Conservation (phyloP, 2,329 filamentous ascomycete genomes). For the Paracoccidioides brasiliensis region DNA sequence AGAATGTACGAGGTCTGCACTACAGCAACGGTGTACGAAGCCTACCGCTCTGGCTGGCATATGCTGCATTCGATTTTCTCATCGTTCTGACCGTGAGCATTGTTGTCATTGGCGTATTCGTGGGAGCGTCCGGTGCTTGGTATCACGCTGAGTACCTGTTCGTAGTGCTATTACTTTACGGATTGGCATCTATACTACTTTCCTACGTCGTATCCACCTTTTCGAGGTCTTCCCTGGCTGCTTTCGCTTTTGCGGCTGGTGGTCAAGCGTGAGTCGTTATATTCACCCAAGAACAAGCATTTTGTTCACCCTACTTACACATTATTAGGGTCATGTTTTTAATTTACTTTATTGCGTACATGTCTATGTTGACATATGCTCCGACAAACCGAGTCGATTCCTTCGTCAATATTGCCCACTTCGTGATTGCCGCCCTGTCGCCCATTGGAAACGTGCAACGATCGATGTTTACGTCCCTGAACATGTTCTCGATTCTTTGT, state of each 20-base stretch:
- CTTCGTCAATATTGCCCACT: slow-evolving; percentile 58
- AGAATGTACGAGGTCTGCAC: slow-evolving; percentile 69
- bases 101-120: slow-evolving; percentile 56
- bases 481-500: slow-evolving; percentile 73
- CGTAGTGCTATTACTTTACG: slow-evolving; percentile 66
- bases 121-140: slow-evolving; percentile 49
- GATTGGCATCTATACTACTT: slow-evolving; percentile 60
- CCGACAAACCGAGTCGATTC: slow-evolving; percentile 55
- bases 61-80: slow-evolving; percentile 65
- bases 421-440: slow-evolving; percentile 57
- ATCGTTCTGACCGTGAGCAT: slow-evolving; percentile 56
- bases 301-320: slow-evolving; percentile 1
- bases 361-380: slow-evolving; percentile 61
- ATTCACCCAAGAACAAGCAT: slow-evolving; percentile 4
- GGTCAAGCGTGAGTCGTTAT: slow-evolving; percentile 45
- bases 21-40: slow-evolving; percentile 84
- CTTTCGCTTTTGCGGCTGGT: slow-evolving; percentile 71
- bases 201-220: slow-evolving; percentile 73
- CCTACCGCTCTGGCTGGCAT: slow-evolving; percentile 71
- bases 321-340: slow-evolving; percentile 47
- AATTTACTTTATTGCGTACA: slow-evolving; percentile 57
- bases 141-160: slow-evolving; percentile 73
- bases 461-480: slow-evolving; percentile 63
- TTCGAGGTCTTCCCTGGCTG: slow-evolving; percentile 62
- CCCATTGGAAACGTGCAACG: slow-evolving; percentile 66